Evolutionary conservation across 768 basidiomycete genomes (phyloP).

Genomic region (Agaricus sinodeliciosus): DNA sequence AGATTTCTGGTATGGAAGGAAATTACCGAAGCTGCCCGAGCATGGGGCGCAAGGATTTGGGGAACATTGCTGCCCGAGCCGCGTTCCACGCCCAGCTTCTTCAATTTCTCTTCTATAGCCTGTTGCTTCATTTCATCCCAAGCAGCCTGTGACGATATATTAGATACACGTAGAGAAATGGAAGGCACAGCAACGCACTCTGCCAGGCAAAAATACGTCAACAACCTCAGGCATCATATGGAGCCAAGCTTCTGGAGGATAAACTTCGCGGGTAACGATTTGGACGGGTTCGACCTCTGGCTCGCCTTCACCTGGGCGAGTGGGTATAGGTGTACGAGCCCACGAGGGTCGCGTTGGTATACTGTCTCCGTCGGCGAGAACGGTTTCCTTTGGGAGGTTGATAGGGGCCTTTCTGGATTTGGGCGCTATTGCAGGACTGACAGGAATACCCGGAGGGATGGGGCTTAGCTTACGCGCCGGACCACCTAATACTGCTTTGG

Average conservation of each 20-base stretch:
- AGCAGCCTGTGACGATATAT: constrained; percentile 38
- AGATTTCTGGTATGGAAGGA: constrained; percentile 19
- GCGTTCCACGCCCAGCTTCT: constrained; percentile 73
- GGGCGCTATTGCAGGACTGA: constrained; percentile 24
- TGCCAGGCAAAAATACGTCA: constrained; percentile 80
- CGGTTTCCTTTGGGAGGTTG: constrained; percentile 69
- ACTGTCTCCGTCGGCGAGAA: constrained; percentile 31
- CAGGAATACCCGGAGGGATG: constrained; percentile 35
- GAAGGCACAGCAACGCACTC: constrained; percentile 34
- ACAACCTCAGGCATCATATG: constrained; percentile 53
- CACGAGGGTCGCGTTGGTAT: constrained; percentile 43
- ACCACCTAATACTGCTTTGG: constrained; percentile 79
- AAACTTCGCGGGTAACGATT: constrained; percentile 43
- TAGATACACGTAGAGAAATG: background rate
- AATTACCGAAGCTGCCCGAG: constrained; percentile 78
- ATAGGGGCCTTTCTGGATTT: constrained; percentile 66
- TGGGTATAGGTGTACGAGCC: constrained; percentile 53
- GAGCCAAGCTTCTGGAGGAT: constrained; percentile 63
- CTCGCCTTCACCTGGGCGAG: constrained; percentile 14
- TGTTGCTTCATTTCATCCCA: constrained; percentile 71
- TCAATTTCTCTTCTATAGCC: constrained; percentile 76
- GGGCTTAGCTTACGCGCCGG: constrained; percentile 74
- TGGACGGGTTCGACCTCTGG: constrained; percentile 20
- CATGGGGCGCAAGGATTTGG: constrained; percentile 68
- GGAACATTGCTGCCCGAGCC: constrained; percentile 48